Conservation (phyloP, 1,284 basidiomycete genomes). For the Ceratobasidium sp. region DNA sequence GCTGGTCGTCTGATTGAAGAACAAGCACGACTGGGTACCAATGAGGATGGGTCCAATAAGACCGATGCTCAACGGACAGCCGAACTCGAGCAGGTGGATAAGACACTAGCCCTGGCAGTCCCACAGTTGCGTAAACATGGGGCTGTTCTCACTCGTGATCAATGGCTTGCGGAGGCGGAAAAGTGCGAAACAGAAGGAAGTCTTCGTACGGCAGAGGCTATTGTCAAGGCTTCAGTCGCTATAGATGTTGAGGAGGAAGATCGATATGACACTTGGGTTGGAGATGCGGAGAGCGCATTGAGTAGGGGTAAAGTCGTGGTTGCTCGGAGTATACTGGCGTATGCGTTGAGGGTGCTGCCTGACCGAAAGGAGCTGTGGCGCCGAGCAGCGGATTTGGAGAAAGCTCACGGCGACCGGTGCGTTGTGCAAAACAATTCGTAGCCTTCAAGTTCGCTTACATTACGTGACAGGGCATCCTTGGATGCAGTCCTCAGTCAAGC, state of each 20-base stretch:
- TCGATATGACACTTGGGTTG: conserved; percentile 85
- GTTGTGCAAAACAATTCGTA: conserved; percentile 44
- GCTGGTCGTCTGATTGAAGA: conserved; percentile 92
- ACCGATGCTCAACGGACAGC: conserved; percentile 63
- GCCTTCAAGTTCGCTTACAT: conserved; percentile 13
- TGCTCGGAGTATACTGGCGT: conserved; percentile 86
- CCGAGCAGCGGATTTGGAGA: conserved; percentile 90
- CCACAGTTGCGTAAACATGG: conserved; percentile 80
- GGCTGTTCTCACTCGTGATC: conserved; percentile 88
- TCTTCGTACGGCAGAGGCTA: conserved; percentile 88
- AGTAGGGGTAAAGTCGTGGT: conserved; percentile 79
- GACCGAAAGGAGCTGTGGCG: conserved; percentile 85
- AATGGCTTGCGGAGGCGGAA: conserved; percentile 97
- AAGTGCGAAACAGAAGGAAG: conserved; percentile 88
- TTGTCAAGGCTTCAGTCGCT: conserved; percentile 93
- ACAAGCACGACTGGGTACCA: conserved; percentile 57
- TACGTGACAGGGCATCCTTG: conserved; percentile 70
- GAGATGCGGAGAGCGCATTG: conserved; percentile 87
- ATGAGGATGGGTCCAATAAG: conserved; percentile 57
- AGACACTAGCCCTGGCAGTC: conserved; percentile 86
- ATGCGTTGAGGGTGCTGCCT: conserved; percentile 91
- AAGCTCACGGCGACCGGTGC: conserved; percentile 81
- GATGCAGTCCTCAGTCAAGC: conserved; percentile 83
- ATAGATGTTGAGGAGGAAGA: conserved; percentile 97
- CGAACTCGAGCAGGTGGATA: conserved; percentile 79